Evolutionary conservation across 257 asterid species (phyloP), one percentile per base, ranked within the genome.

Genomic region (Voacanga thouarsii): DNA sequence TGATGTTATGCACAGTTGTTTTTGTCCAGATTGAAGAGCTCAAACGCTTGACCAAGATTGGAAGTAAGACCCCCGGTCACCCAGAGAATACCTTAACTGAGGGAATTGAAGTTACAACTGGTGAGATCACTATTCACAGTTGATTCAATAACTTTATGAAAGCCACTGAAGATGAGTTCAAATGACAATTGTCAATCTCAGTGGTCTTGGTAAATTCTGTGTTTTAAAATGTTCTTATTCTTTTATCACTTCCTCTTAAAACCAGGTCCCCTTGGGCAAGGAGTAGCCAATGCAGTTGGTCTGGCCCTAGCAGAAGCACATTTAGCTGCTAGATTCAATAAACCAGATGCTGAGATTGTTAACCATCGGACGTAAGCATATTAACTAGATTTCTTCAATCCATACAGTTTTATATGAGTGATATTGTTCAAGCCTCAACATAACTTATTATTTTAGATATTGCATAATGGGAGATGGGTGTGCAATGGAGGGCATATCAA

Each of bases 181-280:
- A 45, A 24, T 71, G 60, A 71, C 28, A 65, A 49, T 2, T 50
- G 28, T 28, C 33, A 3, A n/a, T 6, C 2, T 50, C 2, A 3
- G n/a, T 15, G 24, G 2, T n/a, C 7, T 26, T 53, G 6, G 41
- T 0, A 33, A 53, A 53, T 14, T 65, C 19, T 65, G 21, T 71
- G 57, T 26, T 10, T 53, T 49, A 12, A 33, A 33, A 30, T 72
- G 28, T 30, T n/a, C 19, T 9, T 72, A 18, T 37, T 75, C 30
- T 77, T 68, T 26, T 37, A 16, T 18, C 16, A 6, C 50, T 1
- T 28, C 53, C 15, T 14, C 57, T 16, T 10, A 57, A 72, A 57
- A 71, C 63, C 59, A 89, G 93, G 93, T 55, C 93, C 91, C 18
- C 88, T 89, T 68, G 93, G 93, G 72, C 93, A 87, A 86, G 91